Evolutionary conservation across 2,329 filamentous ascomycete genomes (phyloP).

Genomic region (Cryphonectria parasitica): DNA sequence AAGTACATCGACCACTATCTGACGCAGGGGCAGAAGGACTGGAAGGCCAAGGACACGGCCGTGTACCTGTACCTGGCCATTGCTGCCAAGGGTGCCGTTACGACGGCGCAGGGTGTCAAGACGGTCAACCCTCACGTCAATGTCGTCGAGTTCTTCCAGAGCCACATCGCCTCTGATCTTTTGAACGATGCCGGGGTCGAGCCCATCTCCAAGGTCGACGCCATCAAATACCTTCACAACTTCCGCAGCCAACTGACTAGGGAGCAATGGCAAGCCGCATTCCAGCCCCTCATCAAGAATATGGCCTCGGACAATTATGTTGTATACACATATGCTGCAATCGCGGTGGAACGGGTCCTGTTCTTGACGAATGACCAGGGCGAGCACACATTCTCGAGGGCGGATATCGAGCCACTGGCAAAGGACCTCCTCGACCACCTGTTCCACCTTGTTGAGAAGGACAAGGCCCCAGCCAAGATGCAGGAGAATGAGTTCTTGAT

Average conservation of each 20-base stretch:
- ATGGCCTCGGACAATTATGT: slow-evolving; percentile 90
- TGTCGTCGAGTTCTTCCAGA: slow-evolving; percentile 93
- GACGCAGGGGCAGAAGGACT: slow-evolving; percentile 78
- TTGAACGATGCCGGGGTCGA: slow-evolving; percentile 70
- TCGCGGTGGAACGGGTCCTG: slow-evolving; percentile 91
- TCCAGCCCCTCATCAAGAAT: slow-evolving; percentile 89
- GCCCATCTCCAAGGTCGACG: slow-evolving; percentile 92
- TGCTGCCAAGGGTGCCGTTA: slow-evolving; percentile 87
- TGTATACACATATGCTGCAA: slow-evolving; percentile 95
- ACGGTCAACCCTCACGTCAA: slow-evolving; percentile 86
- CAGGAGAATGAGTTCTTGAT: slow-evolving; percentile 99
- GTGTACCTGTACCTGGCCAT: slow-evolving; percentile 95
- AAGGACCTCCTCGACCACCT: slow-evolving; percentile 88
- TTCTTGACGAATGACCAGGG: slow-evolving; percentile 78
- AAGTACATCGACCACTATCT: slow-evolving; percentile 88
- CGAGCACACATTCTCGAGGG: slow-evolving; percentile 77
- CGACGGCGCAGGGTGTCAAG: slow-evolving; percentile 86
- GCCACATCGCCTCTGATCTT: slow-evolving; percentile 87
- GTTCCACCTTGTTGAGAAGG: slow-evolving; percentile 87
- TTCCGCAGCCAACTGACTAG: slow-evolving; percentile 95
- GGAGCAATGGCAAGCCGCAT: slow-evolving; percentile 87
- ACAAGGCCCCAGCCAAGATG: slow-evolving; percentile 84
- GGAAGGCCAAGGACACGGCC: slow-evolving; percentile 98
- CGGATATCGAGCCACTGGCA: slow-evolving; percentile 78
- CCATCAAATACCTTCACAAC: slow-evolving; percentile 96